Base-by-base conservation (phyloP, 495 filamentous ascomycete species). In the Margaritispora aquatica region DNA sequence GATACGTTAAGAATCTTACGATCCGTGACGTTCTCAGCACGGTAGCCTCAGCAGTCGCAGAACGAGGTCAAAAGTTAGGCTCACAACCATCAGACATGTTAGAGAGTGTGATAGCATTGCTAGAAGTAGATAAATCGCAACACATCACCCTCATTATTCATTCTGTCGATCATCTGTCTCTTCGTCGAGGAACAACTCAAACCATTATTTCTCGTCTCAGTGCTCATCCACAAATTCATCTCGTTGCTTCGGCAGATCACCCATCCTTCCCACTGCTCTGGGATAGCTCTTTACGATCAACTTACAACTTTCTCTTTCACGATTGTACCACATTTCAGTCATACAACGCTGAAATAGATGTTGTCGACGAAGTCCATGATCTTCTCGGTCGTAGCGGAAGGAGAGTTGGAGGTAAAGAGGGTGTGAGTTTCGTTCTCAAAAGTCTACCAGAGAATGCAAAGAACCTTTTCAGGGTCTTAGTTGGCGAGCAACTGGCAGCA, bases 361-460 rank as follows among this genome's bases (percentile, higher is more conserved):
- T 90, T 5, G 89, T 97, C 15, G 89, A 95, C 65, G 88, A 87
- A 59, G 90, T 96, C 20, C 86, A 96, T 67, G 83, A 88, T 63
- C 80, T 97, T 0, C 80, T 97, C 0, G 92, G 93, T 24, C 82
- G 92, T 23, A 89, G 85, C 65, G 88, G 90, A n/a, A 80, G 86
- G 36, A 82, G 88, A 52, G 80, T 90, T 10, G 91, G 89, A 53
- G 95, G 94, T 17, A 90, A 90, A 63, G 95, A 96, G 62, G 94
- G 95, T 54, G 92, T 97, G 0, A 85, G 83, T 22, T 97, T 91
- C 62, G 95, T 98, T 55, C 77, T 98, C 29, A 87, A 88, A 64
- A 90, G 86, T 73, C 71, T 98, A 55, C 89, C 95, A 0, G 92
- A 92, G 76, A 97, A 97, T 62, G 95, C 95, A 8, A 84, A 88